phyloP scores from a whole-genome alignment of 352 stramenopile genomes.

The Thalassiosira ordinaria region DNA sequence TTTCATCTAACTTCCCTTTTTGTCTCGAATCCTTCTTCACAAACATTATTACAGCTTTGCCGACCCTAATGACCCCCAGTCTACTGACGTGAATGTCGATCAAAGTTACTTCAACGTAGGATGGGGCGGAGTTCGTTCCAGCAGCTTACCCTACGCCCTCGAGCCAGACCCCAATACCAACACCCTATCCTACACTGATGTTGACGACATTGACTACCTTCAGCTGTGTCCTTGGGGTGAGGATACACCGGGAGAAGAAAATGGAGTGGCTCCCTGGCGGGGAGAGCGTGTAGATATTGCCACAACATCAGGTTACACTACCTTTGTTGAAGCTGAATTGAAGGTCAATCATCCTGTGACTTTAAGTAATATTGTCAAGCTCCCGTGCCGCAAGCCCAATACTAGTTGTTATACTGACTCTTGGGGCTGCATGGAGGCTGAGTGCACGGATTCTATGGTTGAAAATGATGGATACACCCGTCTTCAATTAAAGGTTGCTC shows the following conservation, averaged over 20 bases:
- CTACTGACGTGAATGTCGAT: not conserved
- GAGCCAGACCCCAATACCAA: not conserved
- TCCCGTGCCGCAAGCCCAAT: not conserved
- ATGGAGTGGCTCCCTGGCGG: not conserved
- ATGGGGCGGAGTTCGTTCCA: constrained; percentile 7
- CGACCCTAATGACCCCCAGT: not conserved
- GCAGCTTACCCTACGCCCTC: constrained; percentile 3
- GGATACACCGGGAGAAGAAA: not conserved
- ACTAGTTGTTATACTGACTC: not conserved
- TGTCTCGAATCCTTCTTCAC: not conserved
- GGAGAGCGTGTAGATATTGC: too few species aligned
- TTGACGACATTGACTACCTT: constrained; percentile 3
- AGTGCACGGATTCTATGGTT: not conserved
- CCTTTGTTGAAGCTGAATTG: constrained; percentile 8
- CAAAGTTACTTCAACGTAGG: constrained; percentile 32
- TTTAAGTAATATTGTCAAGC: not conserved
- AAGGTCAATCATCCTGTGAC: not conserved
- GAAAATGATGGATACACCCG: constrained; percentile 12
- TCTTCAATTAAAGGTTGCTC: not conserved
- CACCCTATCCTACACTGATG: not conserved
- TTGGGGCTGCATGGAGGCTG: constrained; percentile 1
- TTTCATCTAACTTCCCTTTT: not conserved
- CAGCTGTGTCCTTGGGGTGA: constrained; percentile 2
- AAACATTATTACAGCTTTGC: too few species aligned
- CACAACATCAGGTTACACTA: constrained; percentile 8